Conservation (phyloP, 192 early-diverging fungal species). For the Allomyces javanicus region DNA sequence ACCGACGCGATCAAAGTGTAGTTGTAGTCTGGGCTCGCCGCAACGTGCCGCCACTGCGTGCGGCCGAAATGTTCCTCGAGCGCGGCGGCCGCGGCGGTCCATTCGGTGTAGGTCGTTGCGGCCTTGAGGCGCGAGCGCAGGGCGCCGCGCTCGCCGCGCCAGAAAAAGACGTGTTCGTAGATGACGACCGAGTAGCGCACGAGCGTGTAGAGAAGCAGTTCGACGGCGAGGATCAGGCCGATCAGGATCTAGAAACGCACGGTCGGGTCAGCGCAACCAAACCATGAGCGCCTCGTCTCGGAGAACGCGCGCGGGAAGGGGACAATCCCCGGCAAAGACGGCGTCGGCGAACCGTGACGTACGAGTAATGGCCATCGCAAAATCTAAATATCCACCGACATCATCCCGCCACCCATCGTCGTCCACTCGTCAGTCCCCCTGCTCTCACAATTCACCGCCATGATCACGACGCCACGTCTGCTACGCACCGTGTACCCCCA, state of each 20-base stretch:
- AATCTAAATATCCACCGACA: no score
- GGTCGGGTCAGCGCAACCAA: no score
- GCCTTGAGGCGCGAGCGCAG: constrained; percentile 27
- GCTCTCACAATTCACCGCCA: no score
- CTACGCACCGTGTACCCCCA: no score
- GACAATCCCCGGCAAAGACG: no score
- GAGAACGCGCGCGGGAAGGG: no score
- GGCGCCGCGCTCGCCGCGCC: constrained; percentile 29
- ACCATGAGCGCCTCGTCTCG: no score
- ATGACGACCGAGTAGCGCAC: constrained; percentile 37
- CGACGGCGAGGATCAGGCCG: constrained; percentile 31
- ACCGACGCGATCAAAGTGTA: constrained; percentile 24
- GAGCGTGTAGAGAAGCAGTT: constrained; percentile 33
- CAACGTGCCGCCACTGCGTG: constrained; percentile 45
- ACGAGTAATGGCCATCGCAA: no score
- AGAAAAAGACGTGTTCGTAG: constrained; percentile 43
- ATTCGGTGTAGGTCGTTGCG: constrained; percentile 38
- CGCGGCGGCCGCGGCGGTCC: constrained; percentile 30
- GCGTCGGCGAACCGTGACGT: no score
- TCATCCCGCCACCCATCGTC: no score
- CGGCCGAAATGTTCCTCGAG: constrained; percentile 45
- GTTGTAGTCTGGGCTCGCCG: constrained; percentile 40
- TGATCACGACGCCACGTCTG: no score
- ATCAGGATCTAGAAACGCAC: constrained; percentile 13
- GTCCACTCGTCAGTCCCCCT: no score